Evolutionary conservation across 2,329 filamentous ascomycete species (phyloP).

Genomic region (Eutypella sp.): DNA sequence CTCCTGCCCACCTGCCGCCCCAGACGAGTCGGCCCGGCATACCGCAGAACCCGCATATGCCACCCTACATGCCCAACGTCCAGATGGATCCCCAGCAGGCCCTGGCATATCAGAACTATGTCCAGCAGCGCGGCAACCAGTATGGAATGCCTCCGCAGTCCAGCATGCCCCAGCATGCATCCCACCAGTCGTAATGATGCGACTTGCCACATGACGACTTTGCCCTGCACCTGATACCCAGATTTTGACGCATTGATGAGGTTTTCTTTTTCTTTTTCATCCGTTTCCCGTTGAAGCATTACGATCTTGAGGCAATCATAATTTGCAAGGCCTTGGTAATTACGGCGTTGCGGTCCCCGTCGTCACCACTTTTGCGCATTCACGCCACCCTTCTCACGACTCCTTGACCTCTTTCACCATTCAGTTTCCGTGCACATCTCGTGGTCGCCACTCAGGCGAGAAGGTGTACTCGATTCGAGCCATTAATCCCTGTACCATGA

Average conservation of each 20-base stretch:
- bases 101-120: constrained; percentile 77
- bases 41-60: constrained; percentile 59
- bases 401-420: neutral
- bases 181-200: constrained; percentile 64
- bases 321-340: constrained; percentile 38
- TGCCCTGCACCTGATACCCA: constrained; percentile 49
- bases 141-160: constrained; percentile 75
- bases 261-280: constrained; percentile 23
- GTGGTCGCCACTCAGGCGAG: neutral
- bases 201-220: constrained; percentile 24
- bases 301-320: constrained; percentile 27
- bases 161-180: constrained; percentile 77
- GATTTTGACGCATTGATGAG: constrained; percentile 50
- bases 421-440: neutral
- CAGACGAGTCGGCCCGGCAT: constrained; percentile 60
- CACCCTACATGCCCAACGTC: constrained; percentile 59
- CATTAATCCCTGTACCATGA: constrained; percentile 1
- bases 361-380: constrained; percentile 21
- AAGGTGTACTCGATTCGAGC: neutral
- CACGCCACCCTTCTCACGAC: neutral
- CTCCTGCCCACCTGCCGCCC: constrained; percentile 68
- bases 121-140: constrained; percentile 67
- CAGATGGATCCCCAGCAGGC: constrained; percentile 73
- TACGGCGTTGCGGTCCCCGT: constrained; percentile 37
- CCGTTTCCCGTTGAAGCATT: constrained; percentile 23